Conservation (phyloP, 2,329 filamentous ascomycete genomes). For the Fusarium proliferatum region DNA sequence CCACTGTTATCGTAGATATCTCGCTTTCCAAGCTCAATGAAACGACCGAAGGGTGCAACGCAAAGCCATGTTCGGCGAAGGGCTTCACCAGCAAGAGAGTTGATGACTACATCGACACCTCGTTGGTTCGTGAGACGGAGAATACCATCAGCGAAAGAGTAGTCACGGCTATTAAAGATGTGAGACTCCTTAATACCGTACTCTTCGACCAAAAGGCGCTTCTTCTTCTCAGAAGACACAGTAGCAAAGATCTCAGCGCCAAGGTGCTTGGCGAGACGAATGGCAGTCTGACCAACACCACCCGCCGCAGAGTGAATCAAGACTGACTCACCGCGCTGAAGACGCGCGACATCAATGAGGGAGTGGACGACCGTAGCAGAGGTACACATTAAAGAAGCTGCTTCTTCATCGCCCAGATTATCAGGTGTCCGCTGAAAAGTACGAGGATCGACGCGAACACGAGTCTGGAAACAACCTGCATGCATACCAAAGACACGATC, state of each 20-base stretch:
- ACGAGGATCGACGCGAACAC: neutral
- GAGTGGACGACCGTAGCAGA: neutral
- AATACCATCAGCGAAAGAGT: neutral
- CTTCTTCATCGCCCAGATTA: neutral
- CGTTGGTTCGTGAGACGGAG: neutral
- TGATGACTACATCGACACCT: slow-evolving; percentile 52
- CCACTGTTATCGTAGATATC: neutral
- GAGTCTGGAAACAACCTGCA: neutral
- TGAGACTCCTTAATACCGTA: neutral
- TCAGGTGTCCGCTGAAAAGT: neutral
- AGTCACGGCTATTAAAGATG: neutral
- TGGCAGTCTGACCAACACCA: neutral
- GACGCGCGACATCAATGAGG: neutral
- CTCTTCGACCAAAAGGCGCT: neutral
- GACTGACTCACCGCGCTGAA: neutral
- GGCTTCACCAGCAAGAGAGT: slow-evolving; percentile 48
- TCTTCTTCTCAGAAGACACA: neutral
- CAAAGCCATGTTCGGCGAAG: slow-evolving; percentile 50
- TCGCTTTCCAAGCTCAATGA: slow-evolving; percentile 50
- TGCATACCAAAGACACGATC: neutral
- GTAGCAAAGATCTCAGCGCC: neutral
- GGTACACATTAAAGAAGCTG: neutral
- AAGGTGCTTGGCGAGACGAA: neutral
- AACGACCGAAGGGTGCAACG: slow-evolving; percentile 23
- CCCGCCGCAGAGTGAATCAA: neutral